phyloP scores from a whole-genome alignment of 2,329 filamentous ascomycete species.

The Arthroderma uncinatum region DNA sequence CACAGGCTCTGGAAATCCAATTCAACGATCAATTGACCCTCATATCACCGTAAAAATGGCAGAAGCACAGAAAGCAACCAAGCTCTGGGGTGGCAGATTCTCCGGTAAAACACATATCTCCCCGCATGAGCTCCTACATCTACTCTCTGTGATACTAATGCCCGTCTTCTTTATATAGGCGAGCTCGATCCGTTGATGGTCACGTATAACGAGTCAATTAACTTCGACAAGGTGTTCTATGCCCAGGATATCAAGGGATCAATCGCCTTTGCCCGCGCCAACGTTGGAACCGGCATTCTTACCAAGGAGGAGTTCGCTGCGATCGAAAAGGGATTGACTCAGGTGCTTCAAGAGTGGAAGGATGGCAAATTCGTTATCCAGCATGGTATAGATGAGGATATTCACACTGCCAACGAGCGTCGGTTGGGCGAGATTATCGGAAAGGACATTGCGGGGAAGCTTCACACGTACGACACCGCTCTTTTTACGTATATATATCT shows the following conservation, averaged over 20 bases:
- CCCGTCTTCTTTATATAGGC: slow-evolving; percentile 35
- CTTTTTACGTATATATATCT: background rate
- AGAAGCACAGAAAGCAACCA: slow-evolving; percentile 11
- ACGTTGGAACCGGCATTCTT: slow-evolving; percentile 59
- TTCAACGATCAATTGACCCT: background rate
- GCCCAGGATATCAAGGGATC: slow-evolving; percentile 64
- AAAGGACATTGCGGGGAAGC: slow-evolving; percentile 72
- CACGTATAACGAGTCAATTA: slow-evolving; percentile 66
- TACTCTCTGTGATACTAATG: background rate
- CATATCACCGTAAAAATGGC: background rate
- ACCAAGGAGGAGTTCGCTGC: slow-evolving; percentile 55
- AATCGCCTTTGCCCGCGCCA: slow-evolving; percentile 67
- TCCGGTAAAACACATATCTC: slow-evolving; percentile 36
- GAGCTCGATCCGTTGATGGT: slow-evolving; percentile 70
- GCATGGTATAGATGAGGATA: slow-evolving; percentile 22
- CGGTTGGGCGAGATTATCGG: slow-evolving; percentile 74
- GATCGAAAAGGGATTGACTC: slow-evolving; percentile 57
- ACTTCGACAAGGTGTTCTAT: slow-evolving; percentile 62
- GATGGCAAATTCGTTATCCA: slow-evolving; percentile 18
- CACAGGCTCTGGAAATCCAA: background rate
- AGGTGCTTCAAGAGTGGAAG: slow-evolving; percentile 33
- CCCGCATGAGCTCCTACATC: background rate
- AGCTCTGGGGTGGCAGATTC: slow-evolving; percentile 36
- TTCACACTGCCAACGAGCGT: slow-evolving; percentile 31
- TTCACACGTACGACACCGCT: slow-evolving; percentile 53